A percentile compares a stretch with the other conserved stretches of the same genome.
These are phyloP conservation scores for Piper betle DNA, from an alignment of 164 flowering plant genomes.

Conservation along the genomic window DNA sequence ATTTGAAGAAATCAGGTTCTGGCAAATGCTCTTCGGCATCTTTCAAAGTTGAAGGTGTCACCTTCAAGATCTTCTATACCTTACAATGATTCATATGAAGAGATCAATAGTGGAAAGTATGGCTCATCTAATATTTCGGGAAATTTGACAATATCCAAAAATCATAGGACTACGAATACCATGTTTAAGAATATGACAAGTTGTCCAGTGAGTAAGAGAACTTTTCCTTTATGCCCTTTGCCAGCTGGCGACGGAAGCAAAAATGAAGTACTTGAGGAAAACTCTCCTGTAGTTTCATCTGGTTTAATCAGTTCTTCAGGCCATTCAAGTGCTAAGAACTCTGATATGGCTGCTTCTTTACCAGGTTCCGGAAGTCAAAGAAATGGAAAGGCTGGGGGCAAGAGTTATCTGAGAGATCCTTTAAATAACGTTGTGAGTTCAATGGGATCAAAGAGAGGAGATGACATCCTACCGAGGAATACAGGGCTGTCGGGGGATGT, in stretches of 20 bases:
- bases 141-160: neutral
- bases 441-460: constrained; percentile 2
- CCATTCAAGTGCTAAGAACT: neutral
- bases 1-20: constrained; percentile 7
- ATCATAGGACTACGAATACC: neutral
- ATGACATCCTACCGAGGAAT: constrained; percentile 8
- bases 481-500: constrained; percentile 11
- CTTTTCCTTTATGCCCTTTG: neutral
- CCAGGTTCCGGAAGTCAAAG: neutral
- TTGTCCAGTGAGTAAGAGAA: neutral
- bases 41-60: constrained; percentile 16
- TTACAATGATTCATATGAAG: neutral
- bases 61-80: constrained; percentile 6
- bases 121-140: neutral
- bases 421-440: constrained; percentile 3
- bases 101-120: neutral
- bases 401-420: neutral
- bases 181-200: neutral
- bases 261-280: neutral
- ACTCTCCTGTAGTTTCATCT: neutral
- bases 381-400: neutral
- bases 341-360: neutral
- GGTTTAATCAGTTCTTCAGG: constrained; percentile 1
- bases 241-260: neutral
- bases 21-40: constrained; percentile 5